Evolutionary conservation across 129 eudicot species (phyloP).

Genomic region (Arctium minus): DNA sequence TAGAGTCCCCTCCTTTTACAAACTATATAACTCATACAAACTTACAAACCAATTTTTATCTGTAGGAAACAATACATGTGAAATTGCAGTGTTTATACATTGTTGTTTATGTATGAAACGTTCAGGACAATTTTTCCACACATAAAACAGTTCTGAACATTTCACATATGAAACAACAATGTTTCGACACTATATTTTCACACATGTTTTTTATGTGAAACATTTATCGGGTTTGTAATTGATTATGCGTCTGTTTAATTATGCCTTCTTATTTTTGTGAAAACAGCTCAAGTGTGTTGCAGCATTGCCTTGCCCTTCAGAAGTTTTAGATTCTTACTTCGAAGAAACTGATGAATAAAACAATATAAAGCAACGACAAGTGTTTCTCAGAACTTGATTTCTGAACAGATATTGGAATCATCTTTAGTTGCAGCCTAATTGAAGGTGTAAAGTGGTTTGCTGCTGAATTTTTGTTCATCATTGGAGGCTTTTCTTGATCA

Average conservation of each 20-base stretch:
- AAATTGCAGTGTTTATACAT: not conserved
- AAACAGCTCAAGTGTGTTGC: conserved; percentile 81
- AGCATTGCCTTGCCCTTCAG: conserved; percentile 41
- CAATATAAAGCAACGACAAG: not conserved
- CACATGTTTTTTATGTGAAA: not conserved
- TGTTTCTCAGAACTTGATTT: not conserved
- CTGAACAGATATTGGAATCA: not conserved
- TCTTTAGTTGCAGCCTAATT: not conserved
- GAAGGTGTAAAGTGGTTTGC: not conserved
- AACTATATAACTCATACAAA: not conserved
- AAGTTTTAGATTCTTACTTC: conserved; percentile 50
- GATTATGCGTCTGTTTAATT: not conserved
- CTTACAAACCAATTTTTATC: not conserved
- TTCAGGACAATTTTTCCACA: no score
- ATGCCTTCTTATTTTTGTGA: not conserved
- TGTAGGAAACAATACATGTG: not conserved
- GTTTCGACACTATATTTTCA: not conserved
- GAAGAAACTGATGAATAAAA: conserved; percentile 14
- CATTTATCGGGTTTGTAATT: not conserved
- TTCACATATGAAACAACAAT: no score
- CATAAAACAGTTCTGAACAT: no score
- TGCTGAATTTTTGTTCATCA: not conserved
- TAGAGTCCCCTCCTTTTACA: no score
- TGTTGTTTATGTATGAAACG: not conserved
- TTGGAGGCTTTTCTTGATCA: not conserved